These are phyloP conservation scores for Hyphopichia burtonii DNA, from an alignment of 1,139 yeast species.

Conservation along the genomic window DNA sequence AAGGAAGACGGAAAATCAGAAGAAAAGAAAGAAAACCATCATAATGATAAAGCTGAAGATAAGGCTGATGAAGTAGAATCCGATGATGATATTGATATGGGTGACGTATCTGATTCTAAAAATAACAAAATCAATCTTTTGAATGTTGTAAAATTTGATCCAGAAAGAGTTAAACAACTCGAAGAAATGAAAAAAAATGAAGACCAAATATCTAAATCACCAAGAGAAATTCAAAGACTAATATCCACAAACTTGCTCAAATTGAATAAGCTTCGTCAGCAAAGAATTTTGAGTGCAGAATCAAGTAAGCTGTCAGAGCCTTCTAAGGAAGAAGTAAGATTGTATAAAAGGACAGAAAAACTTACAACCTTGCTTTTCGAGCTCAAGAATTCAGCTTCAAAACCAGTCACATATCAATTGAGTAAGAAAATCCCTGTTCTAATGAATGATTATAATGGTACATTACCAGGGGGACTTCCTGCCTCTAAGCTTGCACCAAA, in stretches of 20 bases:
- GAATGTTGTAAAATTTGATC: slow-evolving; percentile 39
- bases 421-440: slow-evolving; percentile 63
- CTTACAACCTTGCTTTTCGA: slow-evolving; percentile 31
- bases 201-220: slow-evolving; percentile 22
- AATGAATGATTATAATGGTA: slow-evolving; percentile 73
- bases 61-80: slow-evolving; percentile 9
- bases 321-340: slow-evolving; percentile 24
- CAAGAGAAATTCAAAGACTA: slow-evolving; percentile 42
- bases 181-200: slow-evolving; percentile 27
- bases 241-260: slow-evolving; percentile 57
- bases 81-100: slow-evolving; percentile 4
- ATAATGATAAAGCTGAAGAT: slow-evolving; percentile 6
- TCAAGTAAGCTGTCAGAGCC: slow-evolving; percentile 30
- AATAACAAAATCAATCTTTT: slow-evolving; percentile 28
- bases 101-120: slow-evolving; percentile 3
- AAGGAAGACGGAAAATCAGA: background rate
- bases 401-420: slow-evolving; percentile 31
- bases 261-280: slow-evolving; percentile 63
- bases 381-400: slow-evolving; percentile 25
- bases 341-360: slow-evolving; percentile 44
- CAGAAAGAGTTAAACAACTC: slow-evolving; percentile 25
- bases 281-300: slow-evolving; percentile 43
- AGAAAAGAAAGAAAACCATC: slow-evolving; percentile 11
- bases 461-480: slow-evolving; percentile 62
- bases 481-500: slow-evolving; percentile 16